Percentiles rank a stretch among this genome's conserved stretches.
phyloP scores from a whole-genome alignment of 179 eudicot genomes.

The Spinacia oleracea region DNA sequence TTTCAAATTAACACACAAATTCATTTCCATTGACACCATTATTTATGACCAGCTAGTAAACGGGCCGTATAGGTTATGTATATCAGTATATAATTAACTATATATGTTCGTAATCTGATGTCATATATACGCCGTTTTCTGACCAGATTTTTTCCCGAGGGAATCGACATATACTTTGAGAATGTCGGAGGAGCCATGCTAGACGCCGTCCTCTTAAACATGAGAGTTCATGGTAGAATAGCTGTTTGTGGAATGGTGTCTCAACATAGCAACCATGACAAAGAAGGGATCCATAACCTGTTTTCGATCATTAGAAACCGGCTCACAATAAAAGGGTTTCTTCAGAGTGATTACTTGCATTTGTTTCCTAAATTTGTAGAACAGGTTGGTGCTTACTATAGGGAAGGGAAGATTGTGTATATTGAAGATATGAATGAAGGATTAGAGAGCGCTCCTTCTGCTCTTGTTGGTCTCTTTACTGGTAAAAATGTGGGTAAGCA shows the following conservation, averaged over 20 bases:
- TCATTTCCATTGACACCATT: too few relatives aligned
- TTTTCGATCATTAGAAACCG: constrained; percentile 49
- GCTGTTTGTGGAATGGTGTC: constrained; percentile 93
- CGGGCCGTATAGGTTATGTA: background rate
- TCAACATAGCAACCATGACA: constrained; percentile 46
- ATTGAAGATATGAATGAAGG: constrained; percentile 71
- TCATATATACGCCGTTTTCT: background rate
- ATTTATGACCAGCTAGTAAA: too few relatives aligned
- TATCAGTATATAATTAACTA: too few relatives aligned
- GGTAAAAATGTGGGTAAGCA: constrained; percentile 87
- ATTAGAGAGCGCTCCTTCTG: constrained; percentile 69
- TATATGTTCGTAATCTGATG: background rate
- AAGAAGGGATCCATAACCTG: constrained; percentile 59
- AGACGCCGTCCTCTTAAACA: constrained; percentile 84
- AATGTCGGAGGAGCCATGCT: constrained; percentile 94
- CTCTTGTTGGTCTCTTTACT: constrained; percentile 69
- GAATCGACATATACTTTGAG: constrained; percentile 91
- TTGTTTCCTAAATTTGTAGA: constrained; percentile 62
- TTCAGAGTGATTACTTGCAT: constrained; percentile 78
- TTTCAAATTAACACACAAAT: too few relatives aligned
- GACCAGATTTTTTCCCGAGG: constrained; percentile 71
- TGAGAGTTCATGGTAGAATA: constrained; percentile 73
- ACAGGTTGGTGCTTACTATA: constrained; percentile 49
- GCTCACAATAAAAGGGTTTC: constrained; percentile 69
- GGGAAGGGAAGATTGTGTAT: constrained; percentile 76